Base-by-base conservation (phyloP, 352 stramenopile species). In the Globisporangium spiculum region DNA sequence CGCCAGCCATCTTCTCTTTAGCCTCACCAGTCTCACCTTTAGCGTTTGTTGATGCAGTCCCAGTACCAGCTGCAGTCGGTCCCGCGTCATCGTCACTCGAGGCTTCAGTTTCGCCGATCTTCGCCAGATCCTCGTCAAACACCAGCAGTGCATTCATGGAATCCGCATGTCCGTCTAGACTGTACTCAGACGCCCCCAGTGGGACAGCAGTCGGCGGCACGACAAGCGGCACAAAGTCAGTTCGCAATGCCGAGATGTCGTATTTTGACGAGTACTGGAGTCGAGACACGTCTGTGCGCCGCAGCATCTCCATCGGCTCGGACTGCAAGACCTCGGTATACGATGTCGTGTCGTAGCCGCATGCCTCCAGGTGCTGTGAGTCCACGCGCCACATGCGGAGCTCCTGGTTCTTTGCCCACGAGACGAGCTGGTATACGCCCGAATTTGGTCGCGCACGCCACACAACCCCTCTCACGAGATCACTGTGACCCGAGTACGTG, bases 371-470 rank as follows among this genome's bases (percentile, higher is more conserved):
- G 34, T 90, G 83, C 38, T 81, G 77, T 16, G 76, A 60, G 56
- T 96, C 84, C 16, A 94, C 69, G 34, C 79, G 75, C 87, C 85
- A 93, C 67, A 95, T 65, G 3, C 85, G 81, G 5, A 95, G 67
- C 27, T 93, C 83, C 59, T 95, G 86, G 62, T 91, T 84, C 76
- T 95, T 93, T 0, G 81, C 79, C 85, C 84, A 95, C 22, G 88
- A 93, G 12, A 95, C 79, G 14, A 93, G 66, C 68, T 93, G 88
- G 20, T 84, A 94, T 5, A 78, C 67, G 38, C 63, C 77, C 2
- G 67, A 73, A n/a, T 72, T 74, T 1, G 76, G 70, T 18, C 74
- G 67, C 60, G 80, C 70, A 58, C 87, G 79, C 85, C 85, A 93
- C 44, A 75, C 85, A 69, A 95, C 88, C 1, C 79, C 78, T 60